Evolutionary conservation across 139 green algal genomes (phyloP).

Genomic region (Tetradesmus obliquus): DNA sequence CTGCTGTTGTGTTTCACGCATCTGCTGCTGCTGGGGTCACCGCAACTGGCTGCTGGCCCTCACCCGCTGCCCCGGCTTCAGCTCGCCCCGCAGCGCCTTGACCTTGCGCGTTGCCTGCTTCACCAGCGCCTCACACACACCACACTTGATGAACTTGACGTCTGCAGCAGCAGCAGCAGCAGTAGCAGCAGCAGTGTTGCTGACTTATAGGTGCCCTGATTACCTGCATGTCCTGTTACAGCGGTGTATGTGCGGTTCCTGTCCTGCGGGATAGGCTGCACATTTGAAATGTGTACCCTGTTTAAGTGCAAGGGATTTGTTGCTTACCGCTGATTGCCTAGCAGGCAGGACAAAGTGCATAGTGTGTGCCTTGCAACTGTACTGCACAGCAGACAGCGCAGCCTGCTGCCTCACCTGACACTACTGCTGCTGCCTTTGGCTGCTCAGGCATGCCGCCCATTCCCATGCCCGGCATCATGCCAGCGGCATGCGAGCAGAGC

Average conservation of each 20-base stretch:
- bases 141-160: conserved; percentile 31
- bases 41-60: neutral
- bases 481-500: neutral
- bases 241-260: neutral
- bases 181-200: neutral
- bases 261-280: too few species aligned
- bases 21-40: neutral
- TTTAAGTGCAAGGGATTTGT: too few species aligned
- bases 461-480: neutral
- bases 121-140: conserved; percentile 55
- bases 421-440: conserved; percentile 25
- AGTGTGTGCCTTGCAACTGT: too few species aligned
- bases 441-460: neutral
- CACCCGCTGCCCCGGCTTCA: conserved; percentile 47
- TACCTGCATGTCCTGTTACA: neutral
- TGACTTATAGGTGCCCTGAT: too few species aligned
- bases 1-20: neutral
- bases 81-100: conserved; percentile 28
- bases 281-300: too few species aligned
- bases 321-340: too few species aligned
- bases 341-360: too few species aligned
- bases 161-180: conserved; percentile 20
- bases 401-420: neutral
- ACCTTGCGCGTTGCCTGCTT: conserved; percentile 46
- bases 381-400: neutral